Evolutionary conservation across 345 rosid genomes (phyloP).

Genomic region (Eucalyptus cladocalyx): DNA sequence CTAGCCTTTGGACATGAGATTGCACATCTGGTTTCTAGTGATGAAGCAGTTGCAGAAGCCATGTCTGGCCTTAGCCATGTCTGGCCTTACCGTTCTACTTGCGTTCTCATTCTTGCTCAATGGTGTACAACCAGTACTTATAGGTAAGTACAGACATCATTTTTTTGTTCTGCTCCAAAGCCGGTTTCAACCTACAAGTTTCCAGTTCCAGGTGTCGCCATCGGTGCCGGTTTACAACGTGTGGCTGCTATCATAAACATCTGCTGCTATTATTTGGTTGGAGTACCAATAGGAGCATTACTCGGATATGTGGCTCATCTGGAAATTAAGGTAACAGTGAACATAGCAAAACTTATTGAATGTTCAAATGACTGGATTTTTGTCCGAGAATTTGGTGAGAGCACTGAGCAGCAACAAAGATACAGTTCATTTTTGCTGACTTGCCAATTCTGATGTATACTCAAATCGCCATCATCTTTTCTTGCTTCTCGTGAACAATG

Average conservation of each 20-base stretch:
- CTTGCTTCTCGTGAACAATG: background rate
- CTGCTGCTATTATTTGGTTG: slow-evolving; percentile 32
- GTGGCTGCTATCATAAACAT: slow-evolving; percentile 30
- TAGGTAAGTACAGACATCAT: slow-evolving; percentile 8
- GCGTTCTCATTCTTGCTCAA: slow-evolving; percentile 52
- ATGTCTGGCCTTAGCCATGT: slow-evolving; percentile 32
- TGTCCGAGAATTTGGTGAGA: background rate
- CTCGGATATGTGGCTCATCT: slow-evolving; percentile 17
- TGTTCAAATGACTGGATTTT: background rate
- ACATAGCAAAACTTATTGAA: background rate
- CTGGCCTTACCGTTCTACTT: slow-evolving; percentile 40
- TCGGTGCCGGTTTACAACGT: slow-evolving; percentile 38
- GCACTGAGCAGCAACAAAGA: background rate
- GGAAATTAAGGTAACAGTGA: slow-evolving; percentile 13
- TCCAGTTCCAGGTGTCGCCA: slow-evolving; percentile 23
- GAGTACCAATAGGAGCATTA: slow-evolving; percentile 23
- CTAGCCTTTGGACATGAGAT: slow-evolving; percentile 23
- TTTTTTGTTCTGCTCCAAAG: background rate
- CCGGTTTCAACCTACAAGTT: background rate
- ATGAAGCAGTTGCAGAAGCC: slow-evolving; percentile 22
- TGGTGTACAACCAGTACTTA: slow-evolving; percentile 50
- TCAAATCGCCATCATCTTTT: background rate
- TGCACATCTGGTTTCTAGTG: slow-evolving; percentile 22
- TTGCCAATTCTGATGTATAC: background rate
- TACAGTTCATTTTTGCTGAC: background rate